Evolutionary conservation across 2,329 filamentous ascomycete genomes (phyloP).

Genomic region (Monosporascus sp.): DNA sequence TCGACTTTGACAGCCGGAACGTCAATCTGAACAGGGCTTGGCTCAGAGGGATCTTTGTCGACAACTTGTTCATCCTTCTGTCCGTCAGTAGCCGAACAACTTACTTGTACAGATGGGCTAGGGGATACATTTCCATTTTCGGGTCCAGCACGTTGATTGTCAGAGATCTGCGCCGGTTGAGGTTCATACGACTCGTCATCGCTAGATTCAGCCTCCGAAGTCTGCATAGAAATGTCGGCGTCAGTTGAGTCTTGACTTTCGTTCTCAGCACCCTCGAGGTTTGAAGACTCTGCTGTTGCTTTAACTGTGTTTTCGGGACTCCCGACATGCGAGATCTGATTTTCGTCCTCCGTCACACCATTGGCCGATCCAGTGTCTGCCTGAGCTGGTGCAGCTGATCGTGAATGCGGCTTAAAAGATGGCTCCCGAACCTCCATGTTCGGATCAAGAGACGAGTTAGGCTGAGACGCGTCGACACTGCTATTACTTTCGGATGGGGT

Average conservation of each 20-base stretch:
- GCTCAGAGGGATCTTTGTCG: constrained; percentile 18
- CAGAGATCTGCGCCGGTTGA: constrained; percentile 14
- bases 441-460: neutral
- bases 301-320: neutral
- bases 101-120: constrained; percentile 1
- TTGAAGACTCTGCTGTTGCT: neutral
- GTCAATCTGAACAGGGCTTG: constrained; percentile 9
- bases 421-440: neutral
- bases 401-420: neutral
- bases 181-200: constrained; percentile 17
- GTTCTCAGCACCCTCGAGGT: neutral
- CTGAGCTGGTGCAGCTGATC: neutral
- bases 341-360: neutral
- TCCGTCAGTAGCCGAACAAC: constrained; percentile 6
- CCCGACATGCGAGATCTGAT: neutral
- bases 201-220: constrained; percentile 13
- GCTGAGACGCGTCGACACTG: neutral
- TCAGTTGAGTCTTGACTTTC: constrained; percentile 5
- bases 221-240: constrained; percentile 13
- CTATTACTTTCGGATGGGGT: neutral
- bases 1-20: constrained; percentile 4
- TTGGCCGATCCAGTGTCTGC: neutral
- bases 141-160: constrained; percentile 7
- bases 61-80: constrained; percentile 14
- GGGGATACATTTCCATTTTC: constrained; percentile 13